Evolutionary conservation across 2,329 filamentous ascomycete genomes (phyloP).

Genomic region (Ophiostoma montium): DNA sequence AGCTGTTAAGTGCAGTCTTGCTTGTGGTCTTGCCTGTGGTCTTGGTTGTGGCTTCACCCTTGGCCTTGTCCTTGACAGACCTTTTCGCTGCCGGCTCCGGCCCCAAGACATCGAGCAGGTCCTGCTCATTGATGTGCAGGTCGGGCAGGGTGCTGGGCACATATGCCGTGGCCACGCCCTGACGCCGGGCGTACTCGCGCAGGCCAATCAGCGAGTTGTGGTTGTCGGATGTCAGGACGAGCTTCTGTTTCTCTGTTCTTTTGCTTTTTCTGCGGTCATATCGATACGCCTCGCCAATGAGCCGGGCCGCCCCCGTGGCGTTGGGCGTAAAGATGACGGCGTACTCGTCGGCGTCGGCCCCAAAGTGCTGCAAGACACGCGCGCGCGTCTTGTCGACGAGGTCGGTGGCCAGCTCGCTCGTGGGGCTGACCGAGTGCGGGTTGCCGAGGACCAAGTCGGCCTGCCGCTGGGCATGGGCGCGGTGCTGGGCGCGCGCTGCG

Average conservation of each 20-base stretch:
- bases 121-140: constrained; percentile 18
- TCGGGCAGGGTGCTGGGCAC: constrained; percentile 18
- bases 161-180: constrained; percentile 18
- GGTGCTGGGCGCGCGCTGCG: constrained; percentile 20
- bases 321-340: constrained; percentile 27
- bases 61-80: not conserved
- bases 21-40: not conserved
- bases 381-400: constrained; percentile 20
- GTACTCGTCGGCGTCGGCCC: constrained; percentile 24
- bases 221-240: constrained; percentile 27
- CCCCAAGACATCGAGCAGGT: constrained; percentile 16
- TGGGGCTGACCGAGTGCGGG: constrained; percentile 26
- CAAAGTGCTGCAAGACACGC: constrained; percentile 21
- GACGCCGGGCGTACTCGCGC: constrained; percentile 21
- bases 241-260: not conserved
- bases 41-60: not conserved
- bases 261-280: constrained; percentile 13
- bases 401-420: constrained; percentile 21
- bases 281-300: constrained; percentile 26
- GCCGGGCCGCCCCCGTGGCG: constrained; percentile 24
- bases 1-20: too few relatives aligned
- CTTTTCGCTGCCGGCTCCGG: not conserved
- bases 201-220: constrained; percentile 29
- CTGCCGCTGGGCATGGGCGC: constrained; percentile 20
- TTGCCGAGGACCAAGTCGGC: constrained; percentile 22